Percentiles rank a stretch among this genome's conserved stretches.
Conservation (phyloP, 305 asterid genomes). For the Rubia peregrina region DNA sequence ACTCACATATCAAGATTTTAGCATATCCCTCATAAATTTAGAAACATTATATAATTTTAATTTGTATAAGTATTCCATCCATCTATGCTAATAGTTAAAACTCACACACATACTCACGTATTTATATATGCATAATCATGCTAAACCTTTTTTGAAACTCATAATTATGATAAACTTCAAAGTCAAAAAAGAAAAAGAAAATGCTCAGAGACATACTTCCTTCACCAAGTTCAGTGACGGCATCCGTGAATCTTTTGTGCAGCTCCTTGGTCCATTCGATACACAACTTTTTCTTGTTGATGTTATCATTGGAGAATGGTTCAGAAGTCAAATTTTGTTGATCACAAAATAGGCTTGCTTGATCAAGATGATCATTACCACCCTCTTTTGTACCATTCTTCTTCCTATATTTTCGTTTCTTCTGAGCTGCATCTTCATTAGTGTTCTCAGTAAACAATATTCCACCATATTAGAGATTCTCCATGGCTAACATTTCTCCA, state of each 20-base stretch:
- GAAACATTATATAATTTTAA: no score
- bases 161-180: neutral
- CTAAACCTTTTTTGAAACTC: no score
- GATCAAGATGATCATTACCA: neutral
- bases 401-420: neutral
- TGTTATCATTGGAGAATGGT: neutral
- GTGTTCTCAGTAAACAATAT: neutral
- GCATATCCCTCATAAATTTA: neutral
- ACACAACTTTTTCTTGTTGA: neutral
- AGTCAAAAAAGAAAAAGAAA: neutral
- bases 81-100: no score
- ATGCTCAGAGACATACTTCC: neutral
- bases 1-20: neutral
- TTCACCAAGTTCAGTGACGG: neutral
- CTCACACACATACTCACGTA: neutral
- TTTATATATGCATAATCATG: neutral
- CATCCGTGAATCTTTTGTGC: neutral
- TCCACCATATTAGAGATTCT: neutral
- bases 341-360: no score
- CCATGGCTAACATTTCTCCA: neutral
- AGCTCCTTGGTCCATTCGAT: constrained; percentile 1
- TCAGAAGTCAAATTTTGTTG: neutral
- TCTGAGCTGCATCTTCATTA: neutral
- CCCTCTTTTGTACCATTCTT: neutral
- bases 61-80: neutral